Base-by-base conservation (phyloP, 225 moss, liverwort and hornwort species). In the Neckera pumila region DNA sequence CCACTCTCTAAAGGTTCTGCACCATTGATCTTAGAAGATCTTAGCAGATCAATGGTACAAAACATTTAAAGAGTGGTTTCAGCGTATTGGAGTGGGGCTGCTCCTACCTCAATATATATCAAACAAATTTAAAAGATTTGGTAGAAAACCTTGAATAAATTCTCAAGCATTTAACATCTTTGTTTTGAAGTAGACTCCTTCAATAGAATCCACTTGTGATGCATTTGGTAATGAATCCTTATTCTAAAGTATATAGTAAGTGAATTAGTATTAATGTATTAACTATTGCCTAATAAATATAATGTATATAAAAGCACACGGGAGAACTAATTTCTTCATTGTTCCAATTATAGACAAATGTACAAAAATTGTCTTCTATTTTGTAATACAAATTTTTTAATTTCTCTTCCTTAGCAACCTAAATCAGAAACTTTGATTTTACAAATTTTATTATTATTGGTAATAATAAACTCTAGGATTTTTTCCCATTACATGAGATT, bases 171-270 rank as follows among this genome's bases (percentile, higher is more conserved):
- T 38, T 22, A 23, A 8, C 30, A 45, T 43, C 43, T 1, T 72
- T 72, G 1, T 28, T 28, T 28, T 1, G 23, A 1, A 6, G 6
- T 28, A 2, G 17, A 28, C 0, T 10, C 1, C 2, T 45, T 73
- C 10, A 17, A 45, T 73, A 45, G 17, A 43, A 3, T 1, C 1
- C 5, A 17, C 5, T 43, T 72, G 43, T 27, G 0, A 71, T 26
- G 7, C 16, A 17, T 28, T 43, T 27, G 4, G 2, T 27, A 16
- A 28, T 43, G 8, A 70, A 25, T 70, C 23, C 14, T 72, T 43
- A 27, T 16, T 27, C 16, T 15, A 43, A 71, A 42, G 15, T 42
- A 0, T 27, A 16, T 8, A 9, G 9, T 0, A 15, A 27, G 15
- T 17, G 2, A 70, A 25, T 43, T 72, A 2, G 5, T 4, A 27